Percentiles rank a stretch among this genome's conserved stretches.
These are phyloP conservation scores for Polytrichum formosum DNA, from an alignment of 225 moss, liverwort and hornwort species.

Conservation along the genomic window DNA sequence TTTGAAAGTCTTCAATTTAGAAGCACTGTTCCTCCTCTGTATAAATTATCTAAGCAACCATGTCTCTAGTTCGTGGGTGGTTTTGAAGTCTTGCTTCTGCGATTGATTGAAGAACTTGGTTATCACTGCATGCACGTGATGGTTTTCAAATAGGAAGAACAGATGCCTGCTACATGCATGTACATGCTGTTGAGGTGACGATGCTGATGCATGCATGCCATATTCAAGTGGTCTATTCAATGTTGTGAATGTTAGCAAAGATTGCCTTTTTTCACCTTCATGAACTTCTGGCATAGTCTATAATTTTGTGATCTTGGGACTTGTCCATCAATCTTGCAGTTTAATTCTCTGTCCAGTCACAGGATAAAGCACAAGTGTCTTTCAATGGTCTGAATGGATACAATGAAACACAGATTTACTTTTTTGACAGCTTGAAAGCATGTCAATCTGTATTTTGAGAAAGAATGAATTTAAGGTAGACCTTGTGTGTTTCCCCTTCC, in stretches of 20 bases:
- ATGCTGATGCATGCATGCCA: slow-evolving; percentile 13
- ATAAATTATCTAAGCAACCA: neutral
- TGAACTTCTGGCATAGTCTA: neutral
- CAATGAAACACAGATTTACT: too few species aligned
- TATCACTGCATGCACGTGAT: neutral
- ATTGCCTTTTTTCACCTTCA: neutral
- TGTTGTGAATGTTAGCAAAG: too few species aligned
- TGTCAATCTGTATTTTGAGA: too few species aligned
- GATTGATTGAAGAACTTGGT: neutral
- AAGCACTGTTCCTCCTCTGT: neutral
- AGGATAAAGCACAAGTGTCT: neutral
- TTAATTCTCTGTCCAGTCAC: neutral
- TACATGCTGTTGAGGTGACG: slow-evolving; percentile 4
- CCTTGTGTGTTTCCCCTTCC: slow-evolving; percentile 7
- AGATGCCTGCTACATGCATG: slow-evolving; percentile 7
- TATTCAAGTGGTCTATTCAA: neutral
- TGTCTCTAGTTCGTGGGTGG: neutral
- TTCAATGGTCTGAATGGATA: neutral
- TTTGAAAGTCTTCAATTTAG: neutral
- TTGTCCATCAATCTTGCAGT: neutral
- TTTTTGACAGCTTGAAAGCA: too few species aligned
- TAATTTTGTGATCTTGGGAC: neutral
- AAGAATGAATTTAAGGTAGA: neutral
- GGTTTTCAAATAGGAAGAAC: slow-evolving; percentile 11
- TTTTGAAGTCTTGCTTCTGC: neutral